These are phyloP conservation scores for Entomophthora muscae DNA, from an alignment of 371 early-diverging fungal species.

Conservation along the genomic window DNA sequence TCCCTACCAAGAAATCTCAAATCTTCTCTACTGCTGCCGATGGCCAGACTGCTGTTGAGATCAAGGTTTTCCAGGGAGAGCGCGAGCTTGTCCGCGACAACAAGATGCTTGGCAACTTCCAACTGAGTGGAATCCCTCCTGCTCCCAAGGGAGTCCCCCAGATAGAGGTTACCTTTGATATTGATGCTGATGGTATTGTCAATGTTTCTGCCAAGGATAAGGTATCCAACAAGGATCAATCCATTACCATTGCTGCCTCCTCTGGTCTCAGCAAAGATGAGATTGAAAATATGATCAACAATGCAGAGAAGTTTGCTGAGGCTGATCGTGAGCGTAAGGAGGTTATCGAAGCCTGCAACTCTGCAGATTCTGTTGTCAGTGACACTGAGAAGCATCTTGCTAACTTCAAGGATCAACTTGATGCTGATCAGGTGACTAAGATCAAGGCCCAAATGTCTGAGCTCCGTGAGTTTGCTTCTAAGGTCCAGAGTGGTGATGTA, in stretches of 20 bases:
- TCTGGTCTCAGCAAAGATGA: constrained; percentile 91
- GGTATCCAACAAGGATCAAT: constrained; percentile 86
- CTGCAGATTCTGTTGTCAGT: constrained; percentile 74
- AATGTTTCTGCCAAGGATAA: constrained; percentile 97
- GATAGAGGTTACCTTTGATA: constrained; percentile 93
- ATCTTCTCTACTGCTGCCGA: constrained; percentile 99
- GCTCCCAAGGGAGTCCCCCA: constrained; percentile 89
- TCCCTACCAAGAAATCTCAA: constrained; percentile 98
- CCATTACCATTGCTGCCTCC: constrained; percentile 92
- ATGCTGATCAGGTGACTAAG: constrained; percentile 58
- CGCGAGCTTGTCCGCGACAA: constrained; percentile 94
- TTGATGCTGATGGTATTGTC: constrained; percentile 98
- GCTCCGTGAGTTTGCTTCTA: constrained; percentile 44
- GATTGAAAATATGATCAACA: constrained; percentile 89
- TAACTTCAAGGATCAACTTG: constrained; percentile 87
- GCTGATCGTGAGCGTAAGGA: constrained; percentile 83
- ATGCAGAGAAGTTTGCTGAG: constrained; percentile 84
- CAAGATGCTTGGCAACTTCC: constrained; percentile 95
- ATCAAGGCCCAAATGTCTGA: constrained; percentile 61
- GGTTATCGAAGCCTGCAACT: constrained; percentile 83
- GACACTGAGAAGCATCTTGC: constrained; percentile 88
- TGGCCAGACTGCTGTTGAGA: constrained; percentile 95
- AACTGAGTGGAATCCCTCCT: constrained; percentile 72
- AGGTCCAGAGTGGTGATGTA: constrained; percentile 36
- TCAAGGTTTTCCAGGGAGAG: constrained; percentile 98